These are phyloP conservation scores for Cordyceps militaris DNA, from an alignment of 2,329 filamentous ascomycete species.

Conservation along the genomic window DNA sequence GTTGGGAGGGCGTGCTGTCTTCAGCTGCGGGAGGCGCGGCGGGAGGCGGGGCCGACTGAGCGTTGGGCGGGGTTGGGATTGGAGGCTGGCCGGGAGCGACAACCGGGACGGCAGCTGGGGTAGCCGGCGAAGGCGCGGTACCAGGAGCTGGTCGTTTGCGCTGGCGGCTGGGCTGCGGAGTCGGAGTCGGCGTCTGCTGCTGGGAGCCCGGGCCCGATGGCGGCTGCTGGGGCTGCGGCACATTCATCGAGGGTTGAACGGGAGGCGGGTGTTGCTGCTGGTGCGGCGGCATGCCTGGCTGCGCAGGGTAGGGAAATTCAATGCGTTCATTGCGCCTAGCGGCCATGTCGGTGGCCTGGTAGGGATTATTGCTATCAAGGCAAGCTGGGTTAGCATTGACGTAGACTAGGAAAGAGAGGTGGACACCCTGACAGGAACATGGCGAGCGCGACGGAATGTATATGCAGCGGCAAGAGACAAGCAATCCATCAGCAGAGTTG, in stretches of 20 bases:
- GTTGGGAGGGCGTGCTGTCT: constrained; percentile 32
- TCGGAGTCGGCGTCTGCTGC: constrained; percentile 31
- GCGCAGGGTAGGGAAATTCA: constrained; percentile 35
- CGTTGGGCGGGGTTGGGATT: constrained; percentile 22
- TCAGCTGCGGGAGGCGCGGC: constrained; percentile 20
- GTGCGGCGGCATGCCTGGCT: constrained; percentile 32
- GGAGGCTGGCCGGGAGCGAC: constrained; percentile 28
- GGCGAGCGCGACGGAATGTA: background rate
- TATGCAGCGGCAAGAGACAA: background rate
- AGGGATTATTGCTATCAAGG: constrained; percentile 34
- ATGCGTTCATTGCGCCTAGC: constrained; percentile 33
- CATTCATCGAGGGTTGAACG: constrained; percentile 37
- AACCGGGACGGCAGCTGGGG: constrained; percentile 25
- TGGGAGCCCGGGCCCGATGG: constrained; percentile 29
- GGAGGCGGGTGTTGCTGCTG: constrained; percentile 30
- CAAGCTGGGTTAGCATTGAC: background rate
- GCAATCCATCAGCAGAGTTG: too few relatives aligned
- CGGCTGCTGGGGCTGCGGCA: constrained; percentile 28
- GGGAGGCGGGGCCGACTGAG: constrained; percentile 20
- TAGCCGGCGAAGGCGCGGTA: constrained; percentile 32
- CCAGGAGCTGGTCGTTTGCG: constrained; percentile 37
- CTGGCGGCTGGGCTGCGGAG: constrained; percentile 31
- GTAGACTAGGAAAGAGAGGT: background rate
- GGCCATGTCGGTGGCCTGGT: constrained; percentile 42
- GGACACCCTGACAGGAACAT: background rate